A percentile compares a stretch with the other conserved stretches of the same genome.
Conservation (phyloP, 257 asterid genomes). For the Solanum pennellii region DNA sequence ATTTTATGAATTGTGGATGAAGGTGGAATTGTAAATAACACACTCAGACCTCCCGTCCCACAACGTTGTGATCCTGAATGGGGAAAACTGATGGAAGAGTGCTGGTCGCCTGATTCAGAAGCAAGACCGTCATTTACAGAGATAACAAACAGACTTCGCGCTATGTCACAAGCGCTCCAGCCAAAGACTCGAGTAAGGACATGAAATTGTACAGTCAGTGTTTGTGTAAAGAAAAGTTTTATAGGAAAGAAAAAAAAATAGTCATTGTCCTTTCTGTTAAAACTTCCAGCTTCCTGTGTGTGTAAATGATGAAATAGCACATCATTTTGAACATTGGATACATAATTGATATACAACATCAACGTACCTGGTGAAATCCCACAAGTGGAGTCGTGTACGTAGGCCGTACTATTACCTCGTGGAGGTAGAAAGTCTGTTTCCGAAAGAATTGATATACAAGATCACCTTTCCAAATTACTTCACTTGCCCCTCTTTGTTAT, state of each 20-base stretch:
- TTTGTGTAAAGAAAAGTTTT: not conserved
- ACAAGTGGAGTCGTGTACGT: not conserved
- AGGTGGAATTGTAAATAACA: constrained; percentile 89
- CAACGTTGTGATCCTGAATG: constrained; percentile 73
- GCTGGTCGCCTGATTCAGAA: constrained; percentile 82
- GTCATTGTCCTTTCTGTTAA: not conserved
- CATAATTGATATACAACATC: not conserved
- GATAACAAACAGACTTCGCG: constrained; percentile 61
- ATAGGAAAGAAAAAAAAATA: not conserved
- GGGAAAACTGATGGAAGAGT: constrained; percentile 80
- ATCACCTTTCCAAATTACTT: not conserved
- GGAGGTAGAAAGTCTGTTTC: not conserved
- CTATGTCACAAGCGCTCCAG: constrained; percentile 45
- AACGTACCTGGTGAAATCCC: not conserved
- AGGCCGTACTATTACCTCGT: not conserved
- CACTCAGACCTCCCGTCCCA: constrained; percentile 77
- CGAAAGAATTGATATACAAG: not conserved
- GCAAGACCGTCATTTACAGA: constrained; percentile 78
- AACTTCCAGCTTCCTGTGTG: not conserved
- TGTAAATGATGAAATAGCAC: not conserved
- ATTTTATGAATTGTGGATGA: not conserved
- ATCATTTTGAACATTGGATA: not conserved
- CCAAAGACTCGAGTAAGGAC: constrained; percentile 53
- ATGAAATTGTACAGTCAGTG: constrained; percentile 10
- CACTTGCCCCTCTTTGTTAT: not conserved